phyloP scores from a whole-genome alignment of 1,284 basidiomycete genomes.

The Singerocomus inundabilis region DNA sequence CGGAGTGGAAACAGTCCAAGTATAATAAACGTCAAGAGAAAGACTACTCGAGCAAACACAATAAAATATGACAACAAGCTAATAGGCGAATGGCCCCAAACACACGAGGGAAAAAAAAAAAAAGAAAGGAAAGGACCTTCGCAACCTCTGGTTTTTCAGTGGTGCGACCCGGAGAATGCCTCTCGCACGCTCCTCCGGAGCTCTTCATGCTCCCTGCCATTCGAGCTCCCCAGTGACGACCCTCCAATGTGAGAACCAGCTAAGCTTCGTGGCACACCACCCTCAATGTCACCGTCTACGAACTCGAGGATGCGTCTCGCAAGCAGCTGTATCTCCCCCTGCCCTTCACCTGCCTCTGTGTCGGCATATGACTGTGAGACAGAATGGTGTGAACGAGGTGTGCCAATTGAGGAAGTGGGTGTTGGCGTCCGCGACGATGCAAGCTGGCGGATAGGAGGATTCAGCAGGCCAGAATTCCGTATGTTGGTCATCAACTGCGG shows the following conservation, averaged over 20 bases:
- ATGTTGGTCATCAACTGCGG: slow-evolving; percentile 89
- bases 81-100: slow-evolving; percentile 3
- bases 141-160: slow-evolving; percentile 16
- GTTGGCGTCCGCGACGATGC: slow-evolving; percentile 72
- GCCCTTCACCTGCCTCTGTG: slow-evolving; percentile 79
- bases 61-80: slow-evolving; percentile 22
- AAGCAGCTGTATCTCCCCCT: slow-evolving; percentile 84
- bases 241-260: slow-evolving; percentile 63
- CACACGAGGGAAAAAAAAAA: not conserved
- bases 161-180: slow-evolving; percentile 65
- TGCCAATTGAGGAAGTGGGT: slow-evolving; percentile 69
- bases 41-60: slow-evolving; percentile 5
- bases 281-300: slow-evolving; percentile 69
- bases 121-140: not conserved
- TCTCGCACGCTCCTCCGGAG: slow-evolving; percentile 76
- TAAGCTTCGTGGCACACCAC: slow-evolving; percentile 56
- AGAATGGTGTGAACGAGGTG: slow-evolving; percentile 72
- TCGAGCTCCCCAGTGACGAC: slow-evolving; percentile 58
- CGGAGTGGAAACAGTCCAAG: not conserved
- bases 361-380: slow-evolving; percentile 71
- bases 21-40: slow-evolving; percentile 14
- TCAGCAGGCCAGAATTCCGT: slow-evolving; percentile 75
- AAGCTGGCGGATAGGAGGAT: slow-evolving; percentile 83
- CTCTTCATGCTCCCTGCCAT: slow-evolving; percentile 68
- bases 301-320: slow-evolving; percentile 84